phyloP scores from a whole-genome alignment of 306 rosid species.

The Crotalaria pallida region DNA sequence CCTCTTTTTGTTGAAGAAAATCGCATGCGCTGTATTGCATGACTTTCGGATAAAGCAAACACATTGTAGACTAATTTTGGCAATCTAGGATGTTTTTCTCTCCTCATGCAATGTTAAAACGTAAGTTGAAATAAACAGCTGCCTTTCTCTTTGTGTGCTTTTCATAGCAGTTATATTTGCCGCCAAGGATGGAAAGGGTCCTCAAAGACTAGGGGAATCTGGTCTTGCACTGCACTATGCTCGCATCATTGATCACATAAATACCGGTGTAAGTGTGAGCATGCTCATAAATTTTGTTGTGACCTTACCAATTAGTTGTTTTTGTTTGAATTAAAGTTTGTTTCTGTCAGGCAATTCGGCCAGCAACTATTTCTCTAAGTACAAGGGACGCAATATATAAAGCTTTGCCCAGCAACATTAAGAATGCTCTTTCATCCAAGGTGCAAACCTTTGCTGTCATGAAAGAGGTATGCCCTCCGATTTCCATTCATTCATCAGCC shows the following conservation, averaged over 20 bases:
- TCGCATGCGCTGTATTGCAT: neutral
- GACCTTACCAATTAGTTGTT: conserved; percentile 9
- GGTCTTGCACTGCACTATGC: conserved; percentile 98
- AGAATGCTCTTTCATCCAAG: conserved; percentile 63
- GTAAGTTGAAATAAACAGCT: neutral
- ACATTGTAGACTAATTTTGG: neutral
- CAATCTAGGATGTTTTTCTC: neutral
- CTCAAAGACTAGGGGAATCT: conserved; percentile 69
- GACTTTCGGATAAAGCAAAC: neutral
- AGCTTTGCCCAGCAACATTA: conserved; percentile 65
- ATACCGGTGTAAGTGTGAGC: conserved; percentile 56
- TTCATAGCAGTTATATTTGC: conserved; percentile 37
- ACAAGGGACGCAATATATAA: conserved; percentile 72
- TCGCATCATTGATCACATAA: conserved; percentile 73
- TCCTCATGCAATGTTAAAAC: neutral
- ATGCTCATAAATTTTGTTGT: conserved; percentile 4
- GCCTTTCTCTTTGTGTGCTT: neutral
- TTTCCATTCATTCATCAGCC: neutral
- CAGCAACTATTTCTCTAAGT: conserved; percentile 71
- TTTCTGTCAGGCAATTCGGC: conserved; percentile 69
- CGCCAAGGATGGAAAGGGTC: conserved; percentile 26
- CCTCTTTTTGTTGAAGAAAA: neutral
- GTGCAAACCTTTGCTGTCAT: conserved; percentile 43
- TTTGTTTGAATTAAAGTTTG: neutral
- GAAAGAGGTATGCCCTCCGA: conserved; percentile 51